Evolutionary conservation across 345 rosid genomes (phyloP).

Genomic region (Eucalyptus erythrocorys): DNA sequence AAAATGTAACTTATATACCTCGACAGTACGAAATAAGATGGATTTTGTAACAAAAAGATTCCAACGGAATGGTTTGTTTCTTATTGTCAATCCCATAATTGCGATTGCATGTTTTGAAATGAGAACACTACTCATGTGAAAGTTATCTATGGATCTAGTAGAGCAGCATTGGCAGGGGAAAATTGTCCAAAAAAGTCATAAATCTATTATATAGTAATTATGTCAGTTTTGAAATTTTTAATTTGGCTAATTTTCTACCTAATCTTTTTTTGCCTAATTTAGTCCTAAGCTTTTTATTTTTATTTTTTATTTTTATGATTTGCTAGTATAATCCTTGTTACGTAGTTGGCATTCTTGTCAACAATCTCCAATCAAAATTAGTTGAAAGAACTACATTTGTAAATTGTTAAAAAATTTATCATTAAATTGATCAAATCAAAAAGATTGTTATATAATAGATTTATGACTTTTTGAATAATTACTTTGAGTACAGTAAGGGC

Average conservation of each 20-base stretch:
- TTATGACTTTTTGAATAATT: neutral
- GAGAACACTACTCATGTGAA: neutral
- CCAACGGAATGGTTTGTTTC: neutral
- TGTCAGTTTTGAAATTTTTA: too few species aligned
- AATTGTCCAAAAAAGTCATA: neutral
- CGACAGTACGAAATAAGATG: neutral
- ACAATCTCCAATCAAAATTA: neutral
- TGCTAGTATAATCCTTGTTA: neutral
- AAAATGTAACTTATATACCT: neutral
- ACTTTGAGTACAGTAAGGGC: neutral
- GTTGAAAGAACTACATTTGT: too few species aligned
- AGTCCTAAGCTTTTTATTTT: neutral
- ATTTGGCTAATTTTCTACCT: too few species aligned
- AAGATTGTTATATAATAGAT: too few species aligned
- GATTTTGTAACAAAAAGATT: neutral
- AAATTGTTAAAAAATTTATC: too few species aligned
- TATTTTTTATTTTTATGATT: neutral
- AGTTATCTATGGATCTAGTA: neutral
- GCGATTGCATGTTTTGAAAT: neutral
- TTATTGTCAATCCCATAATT: neutral
- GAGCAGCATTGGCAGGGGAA: rapidly evolving
- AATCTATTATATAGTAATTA: too few species aligned
- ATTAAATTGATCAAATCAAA: too few species aligned
- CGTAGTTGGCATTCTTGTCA: rapidly evolving
- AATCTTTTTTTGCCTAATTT: too few species aligned